Base-by-base conservation (phyloP, 1,139 yeast species). In the Blastobotrys elegans region DNA sequence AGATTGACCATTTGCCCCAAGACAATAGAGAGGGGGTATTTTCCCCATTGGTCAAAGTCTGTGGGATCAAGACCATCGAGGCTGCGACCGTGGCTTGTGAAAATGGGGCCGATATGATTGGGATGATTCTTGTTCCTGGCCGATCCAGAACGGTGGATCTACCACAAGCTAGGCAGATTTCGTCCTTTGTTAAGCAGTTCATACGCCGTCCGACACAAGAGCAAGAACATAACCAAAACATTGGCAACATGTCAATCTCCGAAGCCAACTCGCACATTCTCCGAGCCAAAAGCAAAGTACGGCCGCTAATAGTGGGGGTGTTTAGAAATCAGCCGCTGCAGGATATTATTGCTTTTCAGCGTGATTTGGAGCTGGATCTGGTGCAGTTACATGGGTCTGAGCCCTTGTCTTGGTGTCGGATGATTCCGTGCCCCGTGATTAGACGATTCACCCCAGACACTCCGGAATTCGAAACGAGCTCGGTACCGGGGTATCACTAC, bases 361-460 rank as follows among this genome's bases (percentile, higher is more conserved):
- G 68, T 1, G 74, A 73, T 8, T 66, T 82, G 22, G 69, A 71
- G 0, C 63, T 89, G 13, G 97, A 90, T 65, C 71, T 88, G 31
- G 84, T 92, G 0, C 98, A 92, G 63, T 68, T 92, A 10, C 98
- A 92, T 65, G 98, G 98, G 1, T 74, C 78, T 39, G 97, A 92
- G 64, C 76, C 84, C 37, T 70, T 83, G 53, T 79, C 72, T 42
- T 87, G 75, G 70, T 66, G 76, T 11, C 54, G 63, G 0, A 54
- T 62, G 45, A 67, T 82, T 11, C 67, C 71, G 1, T 71, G 71
- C 40, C 95, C 96, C 0, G 77, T 88, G 3, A 84, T 92, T 50
- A 77, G 85, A 40, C 70, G 97, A 47, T 84, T 79, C 57, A 81
- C 85, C 2, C 88, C 95, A 0, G 68, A 69, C 26, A 84, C 85